phyloP scores from a whole-genome alignment of 1,284 basidiomycete genomes.

The Fomes fomentarius region DNA sequence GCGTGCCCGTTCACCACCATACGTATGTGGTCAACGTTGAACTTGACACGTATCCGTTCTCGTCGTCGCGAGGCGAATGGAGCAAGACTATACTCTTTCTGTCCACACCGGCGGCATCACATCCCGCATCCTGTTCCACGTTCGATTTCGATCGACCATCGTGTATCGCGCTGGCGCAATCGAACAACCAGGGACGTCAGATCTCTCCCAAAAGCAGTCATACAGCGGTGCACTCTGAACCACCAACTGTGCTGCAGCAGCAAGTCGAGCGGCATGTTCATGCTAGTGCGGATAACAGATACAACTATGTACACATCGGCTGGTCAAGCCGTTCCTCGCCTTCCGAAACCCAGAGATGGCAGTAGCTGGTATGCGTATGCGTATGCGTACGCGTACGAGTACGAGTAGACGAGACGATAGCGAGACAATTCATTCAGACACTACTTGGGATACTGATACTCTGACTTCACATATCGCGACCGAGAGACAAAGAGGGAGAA shows the following conservation, averaged over 20 bases:
- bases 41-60: too few species aligned
- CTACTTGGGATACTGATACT: constrained; percentile 8
- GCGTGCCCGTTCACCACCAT: too few species aligned
- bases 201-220: background rate
- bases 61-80: too few species aligned
- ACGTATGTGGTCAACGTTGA: too few species aligned
- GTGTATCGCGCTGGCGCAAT: background rate
- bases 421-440: constrained; percentile 5
- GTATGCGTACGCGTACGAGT: too few species aligned
- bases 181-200: background rate
- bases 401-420: background rate
- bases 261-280: too few species aligned
- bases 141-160: background rate
- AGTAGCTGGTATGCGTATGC: background rate
- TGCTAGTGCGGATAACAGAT: too few species aligned
- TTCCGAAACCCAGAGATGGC: background rate
- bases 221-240: constrained; percentile 3
- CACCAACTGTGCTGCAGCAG: too few species aligned
- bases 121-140: background rate
- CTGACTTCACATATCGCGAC: constrained; percentile 2
- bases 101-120: background rate
- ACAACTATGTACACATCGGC: constrained; percentile 5
- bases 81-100: background rate
- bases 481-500: constrained; percentile 7
- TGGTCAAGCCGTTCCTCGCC: background rate